phyloP scores from a whole-genome alignment of 352 stramenopile species.

The Phytophthora palmivora region DNA sequence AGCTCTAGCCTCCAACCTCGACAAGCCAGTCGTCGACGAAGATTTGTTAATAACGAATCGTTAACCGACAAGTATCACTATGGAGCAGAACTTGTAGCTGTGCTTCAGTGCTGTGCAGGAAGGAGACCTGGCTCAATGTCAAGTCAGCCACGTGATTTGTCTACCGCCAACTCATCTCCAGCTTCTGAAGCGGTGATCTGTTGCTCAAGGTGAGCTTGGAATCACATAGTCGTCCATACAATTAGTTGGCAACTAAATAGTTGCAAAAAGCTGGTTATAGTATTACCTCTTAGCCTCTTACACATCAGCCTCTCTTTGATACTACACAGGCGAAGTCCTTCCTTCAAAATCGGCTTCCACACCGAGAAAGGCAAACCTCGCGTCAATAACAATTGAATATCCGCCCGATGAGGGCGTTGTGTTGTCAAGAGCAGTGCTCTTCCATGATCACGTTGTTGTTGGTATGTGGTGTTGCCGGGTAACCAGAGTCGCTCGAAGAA shows the following conservation, averaged over 20 bases:
- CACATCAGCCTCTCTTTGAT: slow-evolving; percentile 16
- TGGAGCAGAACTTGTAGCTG: slow-evolving; percentile 1
- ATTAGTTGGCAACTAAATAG: no score
- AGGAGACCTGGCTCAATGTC: slow-evolving; percentile 8
- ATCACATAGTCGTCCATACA: not conserved
- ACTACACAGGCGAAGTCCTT: slow-evolving; percentile 15
- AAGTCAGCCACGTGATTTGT: slow-evolving; percentile 14
- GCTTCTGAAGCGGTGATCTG: slow-evolving; percentile 12
- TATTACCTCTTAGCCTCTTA: slow-evolving; percentile 15
- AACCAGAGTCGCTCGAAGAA: slow-evolving; percentile 31
- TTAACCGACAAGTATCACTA: not conserved
- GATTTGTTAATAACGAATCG: not conserved
- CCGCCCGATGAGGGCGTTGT: slow-evolving; percentile 24
- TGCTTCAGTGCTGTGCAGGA: slow-evolving; percentile 7
- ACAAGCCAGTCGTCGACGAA: slow-evolving; percentile 8
- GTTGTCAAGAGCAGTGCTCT: slow-evolving; percentile 38
- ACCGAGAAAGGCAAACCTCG: slow-evolving; percentile 8
- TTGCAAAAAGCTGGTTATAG: slow-evolving; percentile 28
- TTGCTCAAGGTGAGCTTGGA: slow-evolving; percentile 5
- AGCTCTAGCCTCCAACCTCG: not conserved
- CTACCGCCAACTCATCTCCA: slow-evolving; percentile 1
- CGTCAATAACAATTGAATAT: slow-evolving; percentile 33
- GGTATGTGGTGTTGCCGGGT: slow-evolving; percentile 23
- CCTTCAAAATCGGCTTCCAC: slow-evolving; percentile 24
- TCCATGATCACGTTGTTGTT: slow-evolving; percentile 37